phyloP scores from a whole-genome alignment of 805 yeast species.

The Lipomyces chichibuensis region DNA sequence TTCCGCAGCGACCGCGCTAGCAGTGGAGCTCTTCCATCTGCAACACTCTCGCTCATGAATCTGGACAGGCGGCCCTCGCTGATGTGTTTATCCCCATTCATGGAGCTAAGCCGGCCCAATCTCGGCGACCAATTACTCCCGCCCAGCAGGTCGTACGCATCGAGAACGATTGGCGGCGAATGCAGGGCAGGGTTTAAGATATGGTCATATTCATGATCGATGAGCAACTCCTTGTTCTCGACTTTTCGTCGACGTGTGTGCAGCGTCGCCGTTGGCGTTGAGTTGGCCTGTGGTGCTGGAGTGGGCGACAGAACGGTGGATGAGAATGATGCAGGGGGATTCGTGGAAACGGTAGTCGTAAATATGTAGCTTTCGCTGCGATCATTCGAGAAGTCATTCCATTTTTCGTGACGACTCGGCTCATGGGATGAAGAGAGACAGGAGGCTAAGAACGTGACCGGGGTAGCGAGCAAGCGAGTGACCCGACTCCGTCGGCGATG shows the following conservation, averaged over 20 bases:
- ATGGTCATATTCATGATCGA: not conserved
- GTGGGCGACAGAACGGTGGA: constrained; percentile 9
- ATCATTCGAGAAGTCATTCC: not conserved
- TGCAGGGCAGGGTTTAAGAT: not conserved
- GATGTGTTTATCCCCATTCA: not conserved
- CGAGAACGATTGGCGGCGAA: constrained; percentile 26
- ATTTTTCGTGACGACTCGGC: not conserved
- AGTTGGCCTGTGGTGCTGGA: not conserved
- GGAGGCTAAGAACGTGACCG: constrained; percentile 2
- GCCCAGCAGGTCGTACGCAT: constrained; percentile 10
- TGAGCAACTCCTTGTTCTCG: not conserved
- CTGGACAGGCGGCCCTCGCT: not conserved
- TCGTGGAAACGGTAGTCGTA: not conserved
- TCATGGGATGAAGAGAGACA: constrained; percentile 1
- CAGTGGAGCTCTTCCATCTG: too few relatives aligned
- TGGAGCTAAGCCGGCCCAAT: not conserved
- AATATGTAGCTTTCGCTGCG: not conserved
- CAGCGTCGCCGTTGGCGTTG: not conserved
- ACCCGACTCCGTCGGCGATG: not conserved
- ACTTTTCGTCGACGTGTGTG: not conserved
- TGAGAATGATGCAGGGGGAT: constrained; percentile 10
- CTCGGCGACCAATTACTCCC: not conserved
- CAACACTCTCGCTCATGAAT: too few relatives aligned
- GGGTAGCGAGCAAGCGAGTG: not conserved
- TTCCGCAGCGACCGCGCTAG: too few relatives aligned